Conservation (phyloP, 2,329 filamentous ascomycete species). For the Sclerotinia spermophila region DNA sequence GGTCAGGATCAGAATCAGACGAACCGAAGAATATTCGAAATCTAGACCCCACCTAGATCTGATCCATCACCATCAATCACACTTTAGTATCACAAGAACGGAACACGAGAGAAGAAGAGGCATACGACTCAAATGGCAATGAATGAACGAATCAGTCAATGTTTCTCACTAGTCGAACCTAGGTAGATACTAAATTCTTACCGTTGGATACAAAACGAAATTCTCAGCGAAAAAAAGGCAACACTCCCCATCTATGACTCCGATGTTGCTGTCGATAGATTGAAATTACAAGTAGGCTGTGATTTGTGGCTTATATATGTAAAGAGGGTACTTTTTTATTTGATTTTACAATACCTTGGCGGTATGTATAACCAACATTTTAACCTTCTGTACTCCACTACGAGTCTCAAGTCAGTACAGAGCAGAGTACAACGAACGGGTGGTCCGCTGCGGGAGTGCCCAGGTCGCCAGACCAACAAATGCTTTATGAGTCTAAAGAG, state of each 20-base stretch:
- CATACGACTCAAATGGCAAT: not conserved
- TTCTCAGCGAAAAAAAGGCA: not conserved
- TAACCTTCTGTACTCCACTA: not conserved
- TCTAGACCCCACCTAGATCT: not conserved
- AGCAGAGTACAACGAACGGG: not conserved
- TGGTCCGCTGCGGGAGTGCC: conserved; percentile 11
- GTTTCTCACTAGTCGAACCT: not conserved
- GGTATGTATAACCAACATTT: not conserved
- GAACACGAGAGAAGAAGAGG: conserved; percentile 6
- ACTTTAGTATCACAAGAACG: conserved; percentile 5
- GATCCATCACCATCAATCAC: not conserved
- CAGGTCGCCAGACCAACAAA: conserved; percentile 9
- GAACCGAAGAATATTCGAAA: not conserved
- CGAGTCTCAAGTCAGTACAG: not conserved
- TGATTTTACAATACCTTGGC: not conserved
- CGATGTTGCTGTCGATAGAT: not conserved
- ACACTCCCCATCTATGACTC: conserved; percentile 1
- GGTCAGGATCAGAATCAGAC: not conserved
- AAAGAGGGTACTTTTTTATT: not conserved
- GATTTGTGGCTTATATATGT: not conserved
- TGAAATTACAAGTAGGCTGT: conserved; percentile 2
- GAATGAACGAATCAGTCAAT: not conserved
- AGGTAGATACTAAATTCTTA: not conserved
- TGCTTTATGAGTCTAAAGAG: not conserved
- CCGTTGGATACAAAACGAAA: not conserved